These are phyloP conservation scores for Candida lessepsii DNA, from an alignment of 805 yeast species.

Conservation along the genomic window DNA sequence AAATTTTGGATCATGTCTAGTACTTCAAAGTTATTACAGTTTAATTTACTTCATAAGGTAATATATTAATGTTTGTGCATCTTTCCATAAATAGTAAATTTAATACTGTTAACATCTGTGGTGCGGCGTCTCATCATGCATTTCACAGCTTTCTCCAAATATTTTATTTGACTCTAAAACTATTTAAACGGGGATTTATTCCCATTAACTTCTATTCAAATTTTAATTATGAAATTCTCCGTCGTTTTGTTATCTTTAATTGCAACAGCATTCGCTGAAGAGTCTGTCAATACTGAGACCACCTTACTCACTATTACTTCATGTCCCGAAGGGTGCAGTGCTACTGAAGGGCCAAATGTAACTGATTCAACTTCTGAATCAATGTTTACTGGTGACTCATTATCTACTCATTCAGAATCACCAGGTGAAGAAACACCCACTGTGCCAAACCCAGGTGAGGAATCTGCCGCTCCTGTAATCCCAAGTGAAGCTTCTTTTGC, in stretches of 20 bases:
- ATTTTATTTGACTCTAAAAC: neutral
- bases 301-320: conserved; percentile 28
- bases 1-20: too few relatives aligned
- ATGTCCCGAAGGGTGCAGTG: conserved; percentile 18
- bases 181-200: neutral
- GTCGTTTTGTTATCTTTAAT: conserved; percentile 8
- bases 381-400: neutral
- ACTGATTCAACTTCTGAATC: neutral
- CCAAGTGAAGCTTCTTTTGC: neutral
- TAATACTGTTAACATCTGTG: neutral
- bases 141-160: neutral
- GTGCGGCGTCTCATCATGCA: conserved; percentile 5
- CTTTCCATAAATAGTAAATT: neutral
- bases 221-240: conserved; percentile 9
- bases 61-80: too few relatives aligned
- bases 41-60: too few relatives aligned
- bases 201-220: too few relatives aligned
- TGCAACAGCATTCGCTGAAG: conserved; percentile 18
- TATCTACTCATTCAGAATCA: neutral
- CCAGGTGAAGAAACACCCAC: too few relatives aligned
- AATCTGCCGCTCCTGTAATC: neutral
- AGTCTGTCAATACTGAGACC: conserved; percentile 18
- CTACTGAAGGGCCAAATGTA: too few relatives aligned
- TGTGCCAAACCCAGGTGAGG: too few relatives aligned
- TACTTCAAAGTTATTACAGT: too few relatives aligned